Evolutionary conservation across 2,329 filamentous ascomycete species (phyloP).

Genomic region (Aspergillus pseudoglaucus): DNA sequence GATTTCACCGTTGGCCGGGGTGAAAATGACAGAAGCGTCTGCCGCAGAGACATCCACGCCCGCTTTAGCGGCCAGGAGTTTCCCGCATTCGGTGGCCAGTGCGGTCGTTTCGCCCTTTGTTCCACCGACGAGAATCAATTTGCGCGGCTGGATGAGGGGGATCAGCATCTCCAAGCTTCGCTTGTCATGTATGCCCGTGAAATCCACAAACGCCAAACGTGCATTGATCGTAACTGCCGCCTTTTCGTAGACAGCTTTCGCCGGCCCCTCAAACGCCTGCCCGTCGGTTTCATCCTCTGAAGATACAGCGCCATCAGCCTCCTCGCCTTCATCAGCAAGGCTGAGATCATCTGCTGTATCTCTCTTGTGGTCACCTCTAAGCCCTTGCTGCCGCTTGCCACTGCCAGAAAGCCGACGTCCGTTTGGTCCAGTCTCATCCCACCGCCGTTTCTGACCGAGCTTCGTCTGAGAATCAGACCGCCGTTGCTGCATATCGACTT

Average conservation of each 20-base stretch:
- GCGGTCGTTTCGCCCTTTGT: conserved; percentile 68
- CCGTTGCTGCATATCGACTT: conserved; percentile 58
- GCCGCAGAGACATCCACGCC: conserved; percentile 36
- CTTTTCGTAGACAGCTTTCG: conserved; percentile 63
- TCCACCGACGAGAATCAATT: conserved; percentile 86
- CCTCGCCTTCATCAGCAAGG: conserved; percentile 47
- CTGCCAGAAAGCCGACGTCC: conserved; percentile 36
- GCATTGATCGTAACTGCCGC: conserved; percentile 63
- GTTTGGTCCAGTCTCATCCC: conserved; percentile 62
- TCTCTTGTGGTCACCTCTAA: conserved; percentile 3
- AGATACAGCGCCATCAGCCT: conserved; percentile 53
- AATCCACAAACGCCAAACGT: conserved; percentile 82
- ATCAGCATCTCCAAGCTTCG: conserved; percentile 92
- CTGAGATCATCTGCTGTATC: conserved; percentile 44
- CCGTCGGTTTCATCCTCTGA: conserved; percentile 50
- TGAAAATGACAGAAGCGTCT: conserved; percentile 67
- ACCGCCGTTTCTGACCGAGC: conserved; percentile 88
- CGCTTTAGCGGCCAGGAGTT: conserved; percentile 48
- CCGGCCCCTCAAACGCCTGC: conserved; percentile 56
- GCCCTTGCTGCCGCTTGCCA: conserved; percentile 53
- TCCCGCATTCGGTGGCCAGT: conserved; percentile 73
- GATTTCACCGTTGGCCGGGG: conserved; percentile 63
- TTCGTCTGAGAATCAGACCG: conserved; percentile 52
- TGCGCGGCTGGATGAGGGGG: conserved; percentile 85
- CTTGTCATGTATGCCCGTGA: conserved; percentile 85